phyloP scores from a whole-genome alignment of 345 rosid genomes.

The Eutrema japonicum region DNA sequence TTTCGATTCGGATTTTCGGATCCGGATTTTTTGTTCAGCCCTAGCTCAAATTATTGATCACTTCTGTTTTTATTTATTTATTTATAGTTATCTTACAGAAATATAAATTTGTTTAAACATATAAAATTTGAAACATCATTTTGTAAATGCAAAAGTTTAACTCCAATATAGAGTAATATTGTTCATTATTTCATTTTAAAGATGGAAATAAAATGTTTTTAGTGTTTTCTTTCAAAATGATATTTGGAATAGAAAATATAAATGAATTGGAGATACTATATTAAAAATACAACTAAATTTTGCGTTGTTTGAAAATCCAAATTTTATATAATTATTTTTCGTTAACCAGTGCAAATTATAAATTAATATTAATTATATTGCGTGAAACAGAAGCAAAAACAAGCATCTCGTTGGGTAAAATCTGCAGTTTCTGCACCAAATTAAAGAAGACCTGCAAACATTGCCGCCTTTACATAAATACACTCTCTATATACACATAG shows the following conservation, averaged over 20 bases:
- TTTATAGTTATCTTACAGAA: neutral
- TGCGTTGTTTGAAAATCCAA: neutral
- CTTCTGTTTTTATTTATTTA: no score
- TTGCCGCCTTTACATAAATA: conserved; percentile 43
- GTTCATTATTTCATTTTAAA: neutral
- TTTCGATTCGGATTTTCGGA: no score
- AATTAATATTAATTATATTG: conserved; percentile 20
- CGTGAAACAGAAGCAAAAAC: conserved; percentile 40
- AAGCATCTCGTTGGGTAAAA: conserved; percentile 46
- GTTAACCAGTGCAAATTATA: conserved; percentile 5
- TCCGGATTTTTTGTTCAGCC: no score
- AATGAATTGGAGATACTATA: neutral
- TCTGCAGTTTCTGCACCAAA: conserved; percentile 45
- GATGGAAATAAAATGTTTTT: neutral
- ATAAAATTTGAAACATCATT: neutral
- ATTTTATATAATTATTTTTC: neutral
- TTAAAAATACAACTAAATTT: neutral
- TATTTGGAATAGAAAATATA: neutral
- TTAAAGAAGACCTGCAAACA: conserved; percentile 43
- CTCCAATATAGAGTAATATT: neutral
- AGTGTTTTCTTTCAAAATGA: neutral
- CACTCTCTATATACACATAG: conserved; percentile 12
- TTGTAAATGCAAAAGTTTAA: neutral
- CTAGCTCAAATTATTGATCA: neutral
- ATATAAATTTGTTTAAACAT: neutral